Conservation (phyloP, 768 basidiomycete species). For the Obba rivulosa region DNA sequence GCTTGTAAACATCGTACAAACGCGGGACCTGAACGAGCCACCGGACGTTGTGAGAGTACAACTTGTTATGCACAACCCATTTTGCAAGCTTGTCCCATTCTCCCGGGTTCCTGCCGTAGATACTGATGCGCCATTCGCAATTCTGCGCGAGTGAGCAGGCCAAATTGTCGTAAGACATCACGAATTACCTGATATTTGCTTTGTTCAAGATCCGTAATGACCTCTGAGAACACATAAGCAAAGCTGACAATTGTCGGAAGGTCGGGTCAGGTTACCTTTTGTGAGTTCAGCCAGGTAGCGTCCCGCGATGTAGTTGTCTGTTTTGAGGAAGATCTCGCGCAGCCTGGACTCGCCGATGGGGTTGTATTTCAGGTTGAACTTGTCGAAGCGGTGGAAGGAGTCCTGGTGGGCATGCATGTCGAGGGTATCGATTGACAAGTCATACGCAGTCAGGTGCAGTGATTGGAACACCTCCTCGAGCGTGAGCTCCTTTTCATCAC, state of each 20-base stretch:
- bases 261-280: constrained; percentile 47
- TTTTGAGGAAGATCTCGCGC: constrained; percentile 97
- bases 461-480: constrained; percentile 95
- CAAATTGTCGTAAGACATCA: neutral
- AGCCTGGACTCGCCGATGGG: constrained; percentile 93
- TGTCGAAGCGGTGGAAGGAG: constrained; percentile 97
- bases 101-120: constrained; percentile 75
- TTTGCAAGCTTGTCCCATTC: constrained; percentile 99
- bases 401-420: constrained; percentile 99
- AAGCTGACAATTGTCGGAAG: neutral
- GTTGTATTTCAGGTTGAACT: constrained; percentile 97
- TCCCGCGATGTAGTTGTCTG: constrained; percentile 91
- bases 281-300: constrained; percentile 94
- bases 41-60: constrained; percentile 94
- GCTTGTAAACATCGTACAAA: constrained; percentile 93
- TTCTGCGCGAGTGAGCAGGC: constrained; percentile 43
- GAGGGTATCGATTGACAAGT: constrained; percentile 95
- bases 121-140: constrained; percentile 95
- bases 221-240: constrained; percentile 47
- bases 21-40: constrained; percentile 97
- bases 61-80: constrained; percentile 93
- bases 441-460: constrained; percentile 91
- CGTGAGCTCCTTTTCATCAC: constrained; percentile 85
- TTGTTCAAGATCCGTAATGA: constrained; percentile 97
- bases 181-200: constrained; percentile 88